Base-by-base conservation (phyloP, 345 rosid genomes). In the Eucalyptus cloeziana region DNA sequence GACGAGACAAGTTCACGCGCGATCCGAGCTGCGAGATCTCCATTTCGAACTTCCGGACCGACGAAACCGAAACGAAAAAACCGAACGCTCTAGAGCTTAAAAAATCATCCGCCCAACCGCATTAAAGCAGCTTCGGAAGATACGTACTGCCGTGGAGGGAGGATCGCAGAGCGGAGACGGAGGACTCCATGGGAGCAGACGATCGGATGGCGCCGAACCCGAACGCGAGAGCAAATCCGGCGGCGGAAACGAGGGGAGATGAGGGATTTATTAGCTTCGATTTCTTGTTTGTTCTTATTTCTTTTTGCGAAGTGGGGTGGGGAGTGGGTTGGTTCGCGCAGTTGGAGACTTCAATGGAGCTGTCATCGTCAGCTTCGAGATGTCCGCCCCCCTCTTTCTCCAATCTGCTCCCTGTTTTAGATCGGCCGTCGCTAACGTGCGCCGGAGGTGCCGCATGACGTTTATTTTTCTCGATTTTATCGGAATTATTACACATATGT, bases 171-270 rank as follows among this genome's bases (percentile, higher is more conserved):
- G 92, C 91, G 54, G 95, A 90, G 51, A 2, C 25, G 58, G 95
- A 93, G 89, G 97, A 95, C 88, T 93, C 99, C 99, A 97, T 96
- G 52, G 96, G 69, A 88, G 88, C 64, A 51, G 81, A 15, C 69
- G 76, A 37, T 14, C 4, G 88, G 24, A 43, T 85, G 52, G 44
- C 30, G 45, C 80, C 52, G 83, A 87, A 79, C 89, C 16, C 47
- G 85, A 76, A 40, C 8, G 83, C 83, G 83, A 40, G 43, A 76
- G 24, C 47, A 37, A 76, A 76, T 40, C 47, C 85, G 7, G 85
- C 85, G 21, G 85, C 86, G n/a, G 64, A 85, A 85, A 83, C 54
- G 88, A 27, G 76, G 85, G 21, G 49, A 79, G 22, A 13, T 30
- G 49, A 52, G 86, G 30, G 31, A 76, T 76, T 76, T 76, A 40